These are phyloP conservation scores for Cordyceps militaris DNA, from an alignment of 2,329 filamentous ascomycete genomes.

Conservation along the genomic window DNA sequence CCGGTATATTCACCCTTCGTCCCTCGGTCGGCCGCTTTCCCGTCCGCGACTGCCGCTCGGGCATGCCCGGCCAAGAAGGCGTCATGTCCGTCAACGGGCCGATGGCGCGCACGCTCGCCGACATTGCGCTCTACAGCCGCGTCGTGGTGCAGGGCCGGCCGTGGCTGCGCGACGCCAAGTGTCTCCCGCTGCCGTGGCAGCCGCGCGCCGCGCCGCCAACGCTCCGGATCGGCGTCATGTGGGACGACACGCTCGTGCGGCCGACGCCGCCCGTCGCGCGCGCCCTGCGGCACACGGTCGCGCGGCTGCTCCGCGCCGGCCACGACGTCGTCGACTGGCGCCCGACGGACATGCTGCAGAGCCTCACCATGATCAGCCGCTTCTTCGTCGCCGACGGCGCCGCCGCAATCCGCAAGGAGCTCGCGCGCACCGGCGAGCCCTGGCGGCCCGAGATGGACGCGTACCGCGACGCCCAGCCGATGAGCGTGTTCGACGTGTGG, in stretches of 20 bases:
- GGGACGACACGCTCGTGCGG: constrained; percentile 56
- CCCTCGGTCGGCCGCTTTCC: constrained; percentile 55
- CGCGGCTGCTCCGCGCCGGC: constrained; percentile 36
- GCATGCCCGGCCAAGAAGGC: constrained; percentile 58
- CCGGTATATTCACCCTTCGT: constrained; percentile 49
- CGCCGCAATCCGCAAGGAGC: constrained; percentile 30
- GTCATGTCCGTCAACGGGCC: constrained; percentile 59
- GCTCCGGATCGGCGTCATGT: constrained; percentile 54
- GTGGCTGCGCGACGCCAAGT: constrained; percentile 51
- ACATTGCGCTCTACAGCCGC: constrained; percentile 48
- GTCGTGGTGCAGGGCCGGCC: constrained; percentile 44
- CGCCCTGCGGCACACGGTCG: constrained; percentile 41
- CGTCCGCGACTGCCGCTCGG: constrained; percentile 44
- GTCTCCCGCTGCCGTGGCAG: constrained; percentile 53
- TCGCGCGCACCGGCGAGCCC: constrained; percentile 37
- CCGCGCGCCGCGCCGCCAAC: constrained; percentile 25
- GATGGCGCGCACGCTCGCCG: constrained; percentile 47
- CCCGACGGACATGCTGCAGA: constrained; percentile 33
- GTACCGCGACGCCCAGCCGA: constrained; percentile 28
- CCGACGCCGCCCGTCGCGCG: constrained; percentile 60
- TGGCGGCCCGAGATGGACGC: constrained; percentile 31
- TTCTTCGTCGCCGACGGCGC: constrained; percentile 46
- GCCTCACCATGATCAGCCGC: constrained; percentile 30
- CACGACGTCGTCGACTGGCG: constrained; percentile 49
- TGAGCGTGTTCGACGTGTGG: constrained; percentile 41